Evolutionary conservation across 305 asterid genomes (phyloP).

Genomic region (Solanum hybrid): DNA sequence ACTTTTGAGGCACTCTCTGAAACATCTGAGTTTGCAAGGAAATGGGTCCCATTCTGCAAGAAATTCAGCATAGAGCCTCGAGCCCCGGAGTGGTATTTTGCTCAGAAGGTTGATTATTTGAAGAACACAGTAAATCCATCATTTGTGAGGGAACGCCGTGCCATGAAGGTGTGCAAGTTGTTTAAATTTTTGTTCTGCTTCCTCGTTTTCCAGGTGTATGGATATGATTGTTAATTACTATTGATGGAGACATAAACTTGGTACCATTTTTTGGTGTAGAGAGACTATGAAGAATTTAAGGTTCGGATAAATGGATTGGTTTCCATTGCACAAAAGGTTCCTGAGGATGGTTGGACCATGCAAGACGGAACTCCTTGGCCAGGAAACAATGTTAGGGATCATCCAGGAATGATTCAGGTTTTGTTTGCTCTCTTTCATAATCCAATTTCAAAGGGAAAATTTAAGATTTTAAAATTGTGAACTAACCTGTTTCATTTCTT

Average conservation of each 20-base stretch:
- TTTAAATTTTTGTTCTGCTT: neutral
- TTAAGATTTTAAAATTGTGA: neutral
- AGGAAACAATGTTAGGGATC: slow-evolving; percentile 89
- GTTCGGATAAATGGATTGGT: slow-evolving; percentile 78
- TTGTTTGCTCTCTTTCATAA: neutral
- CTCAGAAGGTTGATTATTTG: slow-evolving; percentile 82
- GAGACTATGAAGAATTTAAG: slow-evolving; percentile 92
- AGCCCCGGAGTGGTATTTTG: slow-evolving; percentile 94
- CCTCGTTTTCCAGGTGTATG: neutral
- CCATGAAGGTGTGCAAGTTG: slow-evolving; percentile 62
- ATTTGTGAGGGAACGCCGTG: slow-evolving; percentile 94
- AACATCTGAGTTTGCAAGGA: slow-evolving; percentile 91
- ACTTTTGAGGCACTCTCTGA: slow-evolving; percentile 95
- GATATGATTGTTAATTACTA: neutral
- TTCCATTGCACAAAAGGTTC: slow-evolving; percentile 87
- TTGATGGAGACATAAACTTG: neutral
- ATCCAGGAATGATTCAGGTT: slow-evolving; percentile 98
- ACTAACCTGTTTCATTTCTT: neutral
- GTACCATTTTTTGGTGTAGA: slow-evolving; percentile 31
- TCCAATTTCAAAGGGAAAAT: neutral
- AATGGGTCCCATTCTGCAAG: slow-evolving; percentile 98
- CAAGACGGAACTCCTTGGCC: slow-evolving; percentile 99
- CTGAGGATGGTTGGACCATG: slow-evolving; percentile 99
- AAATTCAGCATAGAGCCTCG: slow-evolving; percentile 78
- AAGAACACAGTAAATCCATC: slow-evolving; percentile 81